Base-by-base conservation (phyloP, 1,284 basidiomycete genomes). In the Ceratobasidium sp. region DNA sequence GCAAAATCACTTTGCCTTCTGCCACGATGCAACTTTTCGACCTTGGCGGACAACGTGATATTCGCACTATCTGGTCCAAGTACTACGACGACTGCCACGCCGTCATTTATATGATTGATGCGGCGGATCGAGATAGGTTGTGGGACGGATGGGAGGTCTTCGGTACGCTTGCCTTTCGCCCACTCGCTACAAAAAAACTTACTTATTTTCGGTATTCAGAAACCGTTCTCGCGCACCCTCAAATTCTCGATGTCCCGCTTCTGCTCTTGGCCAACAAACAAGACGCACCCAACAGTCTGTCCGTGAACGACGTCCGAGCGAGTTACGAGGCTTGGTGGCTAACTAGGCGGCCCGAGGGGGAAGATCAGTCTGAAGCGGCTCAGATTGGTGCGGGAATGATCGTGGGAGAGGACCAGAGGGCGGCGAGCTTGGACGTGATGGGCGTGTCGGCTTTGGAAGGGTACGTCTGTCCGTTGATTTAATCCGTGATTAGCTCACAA, bases 61-160 rank as follows among this genome's bases (percentile, higher is more conserved):
- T 98, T 62, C 88, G 95, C 24, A 91, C 89, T 34, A 96, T 98
- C 76, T 98, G 95, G 95, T 89, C 91, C 69, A 88, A 89, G 78
- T 98, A 98, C 83, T 98, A 96, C 80, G 92, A 94, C 75, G 94
- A 97, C 80, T 96, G 94, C 78, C 95, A 98, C 81, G 95, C 95
- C 9, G 93, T 98, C 56, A 93, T 92, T 37, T 97, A 93, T 79
- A 92, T 97, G 64, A 89, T 98, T 64, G 95, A 98, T 81, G 94
- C 94, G 4, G 88, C 91, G 74, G 95, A 98, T 84, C 85, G 91
- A 65, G 93, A 93, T 79, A 84, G 95, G 48, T 83, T 98, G 54
- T 88, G 90, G 73, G 95, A 97, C 84, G 93, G 93, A 14, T 98
- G 95, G 95, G 92, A 94, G 77, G 95, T 95, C 6, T 98, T 98